These are phyloP conservation scores for Elaeis oleifera DNA, from an alignment of 202 grass and related monocot species.

Conservation along the genomic window DNA sequence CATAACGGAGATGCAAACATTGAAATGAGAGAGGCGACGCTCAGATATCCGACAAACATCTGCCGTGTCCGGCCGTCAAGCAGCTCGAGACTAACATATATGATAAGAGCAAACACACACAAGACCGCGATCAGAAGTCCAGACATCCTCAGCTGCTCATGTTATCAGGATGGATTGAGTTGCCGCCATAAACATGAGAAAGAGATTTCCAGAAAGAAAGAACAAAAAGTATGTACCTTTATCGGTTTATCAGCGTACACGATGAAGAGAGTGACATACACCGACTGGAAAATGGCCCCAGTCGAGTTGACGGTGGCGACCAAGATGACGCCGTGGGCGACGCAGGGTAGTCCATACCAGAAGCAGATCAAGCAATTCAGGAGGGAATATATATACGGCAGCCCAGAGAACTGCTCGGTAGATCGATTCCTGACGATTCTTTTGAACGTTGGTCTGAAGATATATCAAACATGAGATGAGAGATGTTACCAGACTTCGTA, in stretches of 20 bases:
- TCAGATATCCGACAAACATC: conserved; percentile 67
- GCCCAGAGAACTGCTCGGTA: conserved; percentile 88
- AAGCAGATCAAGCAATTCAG: conserved; percentile 89
- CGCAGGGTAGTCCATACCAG: conserved; percentile 83
- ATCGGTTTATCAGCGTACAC: conserved; percentile 40
- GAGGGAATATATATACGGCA: conserved; percentile 88
- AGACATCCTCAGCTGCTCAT: conserved; percentile 58
- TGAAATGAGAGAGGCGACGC: conserved; percentile 74
- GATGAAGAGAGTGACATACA: conserved; percentile 64
- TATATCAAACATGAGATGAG: not conserved
- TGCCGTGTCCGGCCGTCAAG: conserved; percentile 56
- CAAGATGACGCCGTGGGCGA: conserved; percentile 79
- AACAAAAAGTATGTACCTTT: conserved; percentile 28
- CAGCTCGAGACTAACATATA: conserved; percentile 48
- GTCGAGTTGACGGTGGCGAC: conserved; percentile 77
- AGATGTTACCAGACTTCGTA: not conserved
- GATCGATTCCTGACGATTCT: conserved; percentile 63
- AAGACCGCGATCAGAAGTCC: conserved; percentile 41
- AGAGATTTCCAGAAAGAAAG: not conserved
- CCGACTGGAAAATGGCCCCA: conserved; percentile 77
- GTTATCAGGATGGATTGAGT: too few relatives aligned
- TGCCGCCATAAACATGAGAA: not conserved
- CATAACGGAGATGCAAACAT: conserved; percentile 95
- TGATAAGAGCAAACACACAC: conserved; percentile 39
- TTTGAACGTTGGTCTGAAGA: conserved; percentile 74